These are phyloP conservation scores for Gossypioides kirkii DNA, from an alignment of 345 rosid species.

Conservation along the genomic window DNA sequence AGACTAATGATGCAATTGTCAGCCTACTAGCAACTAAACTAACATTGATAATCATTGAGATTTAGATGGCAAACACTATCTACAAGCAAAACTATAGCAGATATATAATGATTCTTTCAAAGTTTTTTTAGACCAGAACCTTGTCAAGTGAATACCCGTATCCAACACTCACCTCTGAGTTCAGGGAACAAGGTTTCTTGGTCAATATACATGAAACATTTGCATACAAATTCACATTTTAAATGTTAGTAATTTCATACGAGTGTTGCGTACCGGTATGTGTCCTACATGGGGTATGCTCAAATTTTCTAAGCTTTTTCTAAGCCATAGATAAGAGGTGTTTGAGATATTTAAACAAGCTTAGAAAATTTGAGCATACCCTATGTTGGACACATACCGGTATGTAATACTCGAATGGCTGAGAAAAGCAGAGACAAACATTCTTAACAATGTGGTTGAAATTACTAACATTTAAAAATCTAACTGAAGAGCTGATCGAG, in stretches of 20 bases:
- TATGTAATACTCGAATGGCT: background rate
- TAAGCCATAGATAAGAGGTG: too few species aligned
- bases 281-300: background rate
- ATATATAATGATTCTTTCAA: background rate
- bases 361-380: background rate
- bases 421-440: background rate
- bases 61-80: background rate
- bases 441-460: background rate
- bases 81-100: background rate
- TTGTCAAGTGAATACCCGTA: background rate
- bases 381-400: background rate
- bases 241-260: background rate
- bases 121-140: background rate
- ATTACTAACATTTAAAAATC: background rate
- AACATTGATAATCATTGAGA: background rate
- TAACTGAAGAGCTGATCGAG: too few species aligned
- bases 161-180: background rate
- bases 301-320: background rate
- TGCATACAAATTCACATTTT: background rate
- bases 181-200: background rate
- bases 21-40: background rate
- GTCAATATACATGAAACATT: background rate
- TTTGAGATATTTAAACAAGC: background rate
- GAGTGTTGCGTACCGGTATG: background rate
- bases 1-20: background rate